Conservation (phyloP, 2,329 filamentous ascomycete species). For the Neurospora sp. region DNA sequence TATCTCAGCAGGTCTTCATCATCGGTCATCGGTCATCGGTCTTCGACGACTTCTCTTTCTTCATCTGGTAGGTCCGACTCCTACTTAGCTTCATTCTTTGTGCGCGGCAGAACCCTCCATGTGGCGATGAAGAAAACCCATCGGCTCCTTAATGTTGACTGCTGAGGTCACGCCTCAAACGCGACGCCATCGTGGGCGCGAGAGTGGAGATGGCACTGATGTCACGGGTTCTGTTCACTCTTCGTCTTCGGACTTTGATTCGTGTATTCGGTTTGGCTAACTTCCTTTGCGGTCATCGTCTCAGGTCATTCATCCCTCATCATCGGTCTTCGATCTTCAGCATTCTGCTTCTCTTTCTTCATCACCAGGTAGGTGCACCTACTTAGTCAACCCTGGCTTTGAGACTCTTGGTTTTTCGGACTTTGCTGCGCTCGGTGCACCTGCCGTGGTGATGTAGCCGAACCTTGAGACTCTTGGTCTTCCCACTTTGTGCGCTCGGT, state of each 20-base stretch:
- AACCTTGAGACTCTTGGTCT: background rate
- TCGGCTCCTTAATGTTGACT: background rate
- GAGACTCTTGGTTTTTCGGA: too few relatives aligned
- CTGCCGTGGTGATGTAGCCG: too few relatives aligned
- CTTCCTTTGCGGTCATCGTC: background rate
- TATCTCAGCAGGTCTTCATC: background rate
- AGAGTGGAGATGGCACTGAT: background rate
- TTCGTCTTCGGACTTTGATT: background rate
- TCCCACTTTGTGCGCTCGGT: background rate
- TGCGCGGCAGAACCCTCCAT: background rate
- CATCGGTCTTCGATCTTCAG: background rate
- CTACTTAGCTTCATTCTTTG: background rate
- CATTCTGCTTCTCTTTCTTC: background rate
- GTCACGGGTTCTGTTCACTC: background rate
- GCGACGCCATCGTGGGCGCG: background rate
- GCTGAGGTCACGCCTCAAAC: background rate
- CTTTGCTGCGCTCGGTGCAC: too few relatives aligned
- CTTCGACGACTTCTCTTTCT: background rate
- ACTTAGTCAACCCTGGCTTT: too few relatives aligned
- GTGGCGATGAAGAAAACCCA: background rate
- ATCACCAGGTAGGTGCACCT: background rate
- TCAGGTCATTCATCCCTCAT: background rate
- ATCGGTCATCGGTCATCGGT: background rate
- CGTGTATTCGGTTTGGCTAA: background rate
- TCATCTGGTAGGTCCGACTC: background rate